Base-by-base conservation (phyloP, 2,329 filamentous ascomycete genomes). In the Ascomycota sp. region DNA sequence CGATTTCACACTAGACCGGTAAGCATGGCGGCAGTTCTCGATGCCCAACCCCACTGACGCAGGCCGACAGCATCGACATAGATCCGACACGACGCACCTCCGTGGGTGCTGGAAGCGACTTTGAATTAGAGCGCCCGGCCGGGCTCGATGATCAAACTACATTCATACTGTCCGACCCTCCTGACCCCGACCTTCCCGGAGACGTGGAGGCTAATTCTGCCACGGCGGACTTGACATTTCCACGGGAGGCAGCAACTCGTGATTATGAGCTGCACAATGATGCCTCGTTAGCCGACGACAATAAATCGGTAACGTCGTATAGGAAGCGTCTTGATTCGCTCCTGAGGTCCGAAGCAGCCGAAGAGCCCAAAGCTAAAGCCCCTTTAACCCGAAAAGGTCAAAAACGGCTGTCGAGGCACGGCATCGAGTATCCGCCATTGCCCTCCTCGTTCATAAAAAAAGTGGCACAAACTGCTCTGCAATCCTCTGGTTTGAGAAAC, bases 361-460 rank as follows among this genome's bases (percentile, higher is more conserved):
- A 28, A 9, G 15, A 22, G 12, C 23, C 27, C 2, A 12, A 11
- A 10, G 7, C n/a, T n/a, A 23, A 26, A n/a, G 27, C 30, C 10
- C 6, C 39, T 8, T 42, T 38, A 15, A 31, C 40, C 10, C 36
- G 37, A 25, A 50, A 48, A 34, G 52, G 48, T 35, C 52, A 45
- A 34, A 64, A 63, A 40, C 45, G 49, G 9, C 38, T 70, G 28
- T 91, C 82, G 1, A 65, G 65, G 29, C 61, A 83, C 43, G 80
- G 80, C 19, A 70, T 78, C 29, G 67, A 75, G 35, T 83, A 85
- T 38, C 77, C 80, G 1, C 72, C 75, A 1, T 55, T 93, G 25
- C 80, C 83, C 3, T 55, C 65, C 1, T 63, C 69, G 1, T 69
- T 85, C 13, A 71, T 92, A 30, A 86, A 85, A 51, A 63, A 70